Conservation (phyloP, 2,329 filamentous ascomycete species). For the Nemania sp. region DNA sequence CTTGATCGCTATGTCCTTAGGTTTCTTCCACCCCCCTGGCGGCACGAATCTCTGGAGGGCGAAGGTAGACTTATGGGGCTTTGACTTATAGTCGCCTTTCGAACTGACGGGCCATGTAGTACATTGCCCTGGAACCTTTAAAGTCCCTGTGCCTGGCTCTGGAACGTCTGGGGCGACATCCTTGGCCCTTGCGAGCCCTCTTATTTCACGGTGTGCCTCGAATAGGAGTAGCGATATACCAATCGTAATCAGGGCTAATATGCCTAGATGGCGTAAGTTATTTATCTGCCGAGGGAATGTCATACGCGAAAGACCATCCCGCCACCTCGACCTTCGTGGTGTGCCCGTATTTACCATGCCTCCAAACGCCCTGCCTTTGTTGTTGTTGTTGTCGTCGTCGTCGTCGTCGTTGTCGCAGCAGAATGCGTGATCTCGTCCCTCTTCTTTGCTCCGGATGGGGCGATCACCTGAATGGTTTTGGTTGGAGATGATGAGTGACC, state of each 20-base stretch:
- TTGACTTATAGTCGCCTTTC: conserved; percentile 37
- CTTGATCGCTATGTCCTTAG: conserved; percentile 52
- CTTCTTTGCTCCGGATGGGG: conserved; percentile 18
- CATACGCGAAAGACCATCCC: conserved; percentile 37
- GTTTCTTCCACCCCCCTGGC: conserved; percentile 48
- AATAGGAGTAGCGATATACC: conserved; percentile 41
- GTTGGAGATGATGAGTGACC: not conserved
- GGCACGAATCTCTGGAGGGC: conserved; percentile 45
- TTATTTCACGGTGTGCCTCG: conserved; percentile 41
- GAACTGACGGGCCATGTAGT: conserved; percentile 47
- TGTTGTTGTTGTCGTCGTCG: no score
- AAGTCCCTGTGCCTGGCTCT: not conserved
- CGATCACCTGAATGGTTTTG: not conserved
- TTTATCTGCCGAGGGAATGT: conserved; percentile 34
- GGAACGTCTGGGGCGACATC: not conserved
- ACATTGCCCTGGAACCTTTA: conserved; percentile 41
- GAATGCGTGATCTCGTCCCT: conserved; percentile 20
- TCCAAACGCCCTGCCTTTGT: not conserved
- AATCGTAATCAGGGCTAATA: conserved; percentile 38
- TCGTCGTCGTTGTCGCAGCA: not conserved
- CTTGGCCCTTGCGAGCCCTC: conserved; percentile 32
- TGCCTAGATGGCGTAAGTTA: conserved; percentile 39
- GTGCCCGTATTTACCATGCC: conserved; percentile 12
- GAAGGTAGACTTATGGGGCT: not conserved
- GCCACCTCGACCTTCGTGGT: conserved; percentile 31